Base-by-base conservation (phyloP, 2,329 filamentous ascomycete species). In the Cercospora berteroae region DNA sequence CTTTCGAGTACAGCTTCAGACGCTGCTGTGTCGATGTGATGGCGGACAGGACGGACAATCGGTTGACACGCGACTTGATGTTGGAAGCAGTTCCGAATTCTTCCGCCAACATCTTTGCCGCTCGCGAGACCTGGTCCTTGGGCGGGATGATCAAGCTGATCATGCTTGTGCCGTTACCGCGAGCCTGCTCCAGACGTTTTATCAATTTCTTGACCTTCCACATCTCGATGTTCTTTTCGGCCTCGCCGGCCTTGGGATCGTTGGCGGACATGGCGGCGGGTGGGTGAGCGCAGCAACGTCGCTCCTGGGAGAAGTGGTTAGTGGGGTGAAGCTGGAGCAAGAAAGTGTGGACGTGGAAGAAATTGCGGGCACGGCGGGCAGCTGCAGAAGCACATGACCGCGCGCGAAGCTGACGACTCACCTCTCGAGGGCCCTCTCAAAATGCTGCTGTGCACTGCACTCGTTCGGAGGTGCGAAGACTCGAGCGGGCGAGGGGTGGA, bases 201-300 rank as follows among this genome's bases (percentile, higher is more conserved):
- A 99, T 97, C 79, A 99, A 86, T 87, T 99, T 99, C 88, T 99
- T 99, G 79, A 99, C 94, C 90, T 99, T 97, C 92, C 91, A 94
- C 84, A 90, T 90, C 82, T 90, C 88, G 73, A 90, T 90, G 83
- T 98, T 99, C 88, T 98, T 98, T 88, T 99, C 95, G 76, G 94
- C 94, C 83, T 98, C 95, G 84, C 90, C 94, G 80, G 88, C 88
- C 83, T 92, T 89, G 78, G 90, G 85, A 83, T 92, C 52, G 52
- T 57, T 85, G 83, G 93, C 89, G 85, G 91, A 94, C 93, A 96
- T 96, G 77, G 83, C 94, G 87, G 81, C 67, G 25, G 59, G 39
- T 44, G 25, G 52, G 25, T 33, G 52, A 57, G 52, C 52, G 52
- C 52, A 57, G 52, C 52, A 57, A 57, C 52, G 52, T 57, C 52